A percentile compares a stretch with the other conserved stretches of the same genome.
Evolutionary conservation across 1,139 yeast species (phyloP).

Genomic region (Suhomyces wounanorum): DNA sequence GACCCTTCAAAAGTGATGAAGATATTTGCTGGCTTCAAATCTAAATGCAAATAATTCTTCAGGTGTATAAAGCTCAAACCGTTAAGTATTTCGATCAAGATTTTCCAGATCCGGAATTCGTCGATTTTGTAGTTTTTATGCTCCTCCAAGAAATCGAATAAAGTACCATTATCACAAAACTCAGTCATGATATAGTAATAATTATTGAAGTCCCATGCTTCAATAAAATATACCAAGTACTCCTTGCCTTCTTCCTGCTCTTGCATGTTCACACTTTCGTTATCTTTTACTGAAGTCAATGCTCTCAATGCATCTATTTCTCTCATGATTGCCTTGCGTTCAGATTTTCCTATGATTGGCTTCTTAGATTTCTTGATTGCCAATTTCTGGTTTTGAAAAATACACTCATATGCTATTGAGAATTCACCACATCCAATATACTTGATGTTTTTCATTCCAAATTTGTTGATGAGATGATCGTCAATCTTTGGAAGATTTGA

Average conservation of each 20-base stretch:
- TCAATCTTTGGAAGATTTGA: conserved; percentile 37
- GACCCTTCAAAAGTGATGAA: conserved; percentile 94
- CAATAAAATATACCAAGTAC: conserved; percentile 74
- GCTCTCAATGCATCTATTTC: conserved; percentile 49
- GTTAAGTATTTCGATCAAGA: conserved; percentile 73
- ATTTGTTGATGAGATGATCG: conserved; percentile 64
- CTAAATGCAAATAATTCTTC: conserved; percentile 76
- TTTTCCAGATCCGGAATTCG: conserved; percentile 98
- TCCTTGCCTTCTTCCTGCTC: conserved; percentile 78
- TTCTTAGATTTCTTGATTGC: conserved; percentile 85
- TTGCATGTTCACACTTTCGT: conserved; percentile 42
- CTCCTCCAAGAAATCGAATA: conserved; percentile 77
- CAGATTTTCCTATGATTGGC: conserved; percentile 45
- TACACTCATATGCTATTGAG: conserved; percentile 79
- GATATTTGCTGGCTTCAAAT: conserved; percentile 92
- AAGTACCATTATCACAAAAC: conserved; percentile 90
- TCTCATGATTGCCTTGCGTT: conserved; percentile 41
- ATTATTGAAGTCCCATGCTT: conserved; percentile 81
- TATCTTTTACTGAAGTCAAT: conserved; percentile 44
- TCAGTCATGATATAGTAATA: conserved; percentile 92
- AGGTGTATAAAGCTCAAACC: conserved; percentile 84
- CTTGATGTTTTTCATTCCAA: conserved; percentile 63
- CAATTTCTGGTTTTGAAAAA: conserved; percentile 64
- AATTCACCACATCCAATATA: conserved; percentile 86
- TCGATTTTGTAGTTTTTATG: conserved; percentile 76